Conservation (phyloP, 768 basidiomycete species). For the Hortiboletus campestris region DNA sequence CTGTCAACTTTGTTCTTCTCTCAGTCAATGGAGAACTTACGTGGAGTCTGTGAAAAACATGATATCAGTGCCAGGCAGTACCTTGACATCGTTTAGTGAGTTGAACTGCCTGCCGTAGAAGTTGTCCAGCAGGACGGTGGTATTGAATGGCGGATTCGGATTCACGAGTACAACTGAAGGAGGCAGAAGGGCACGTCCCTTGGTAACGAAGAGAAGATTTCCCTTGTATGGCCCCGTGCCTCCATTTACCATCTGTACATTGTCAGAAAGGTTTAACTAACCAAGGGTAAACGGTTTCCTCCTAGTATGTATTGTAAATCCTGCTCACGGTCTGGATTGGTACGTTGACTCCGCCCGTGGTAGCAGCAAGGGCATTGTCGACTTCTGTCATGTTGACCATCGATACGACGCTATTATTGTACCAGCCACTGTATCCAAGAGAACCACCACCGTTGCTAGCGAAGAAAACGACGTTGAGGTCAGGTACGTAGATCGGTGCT, state of each 20-base stretch:
- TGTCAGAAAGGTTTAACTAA: slow-evolving; percentile 57
- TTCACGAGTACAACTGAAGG: no score
- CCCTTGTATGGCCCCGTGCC: slow-evolving; percentile 54
- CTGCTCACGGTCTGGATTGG: slow-evolving; percentile 42
- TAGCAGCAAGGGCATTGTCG: slow-evolving; percentile 41
- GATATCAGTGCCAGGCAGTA: no score
- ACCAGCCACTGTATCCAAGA: slow-evolving; percentile 59
- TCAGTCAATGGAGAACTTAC: no score
- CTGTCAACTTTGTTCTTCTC: no score
- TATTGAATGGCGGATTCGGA: no score
- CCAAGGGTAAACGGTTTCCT: slow-evolving; percentile 2
- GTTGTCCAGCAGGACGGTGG: no score
- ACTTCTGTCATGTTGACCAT: slow-evolving; percentile 62
- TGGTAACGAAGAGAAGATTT: no score
- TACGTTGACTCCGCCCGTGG: slow-evolving; percentile 42
- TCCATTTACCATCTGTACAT: slow-evolving; percentile 69
- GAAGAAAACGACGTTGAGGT: slow-evolving; percentile 75
- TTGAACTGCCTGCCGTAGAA: no score
- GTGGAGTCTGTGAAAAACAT: no score
- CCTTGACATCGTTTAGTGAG: no score
- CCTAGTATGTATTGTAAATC: not conserved
- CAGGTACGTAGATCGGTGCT: slow-evolving; percentile 64
- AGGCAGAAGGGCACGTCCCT: no score
- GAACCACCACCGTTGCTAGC: slow-evolving; percentile 66
- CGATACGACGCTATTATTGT: slow-evolving; percentile 62